Base-by-base conservation (phyloP, 2,329 filamentous ascomycete genomes). In the Zalaria sp. region DNA sequence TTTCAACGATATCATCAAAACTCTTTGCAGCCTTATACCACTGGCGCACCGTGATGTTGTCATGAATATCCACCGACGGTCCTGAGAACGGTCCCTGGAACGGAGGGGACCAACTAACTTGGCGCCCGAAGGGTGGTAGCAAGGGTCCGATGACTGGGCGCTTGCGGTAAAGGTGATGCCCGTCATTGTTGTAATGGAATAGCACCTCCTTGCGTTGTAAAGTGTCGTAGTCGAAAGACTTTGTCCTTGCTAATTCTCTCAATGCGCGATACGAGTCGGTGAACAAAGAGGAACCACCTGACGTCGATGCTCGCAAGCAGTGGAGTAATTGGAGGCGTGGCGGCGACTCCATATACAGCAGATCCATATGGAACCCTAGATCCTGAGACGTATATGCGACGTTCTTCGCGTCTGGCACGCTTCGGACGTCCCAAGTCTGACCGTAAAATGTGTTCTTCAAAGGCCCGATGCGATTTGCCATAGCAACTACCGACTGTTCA, bases 391-490 rank as follows among this genome's bases (percentile, higher is more conserved):
- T 95, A 63, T 96, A 70, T 25, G 91, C 89, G 3, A 95, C 83
- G 57, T 96, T 96, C 56, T 89, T 87, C 25, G 88, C 85, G 42
- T 84, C 60, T 1, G 82, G 80, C 41, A 93, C 81, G 3, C 80
- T 85, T 41, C 78, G 75, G 8, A 96, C 89, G 60, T 95, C 83
- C 78, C 88, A 96, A 0, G 86, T 93, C 51, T 72, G 69, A 35
- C 91, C 91, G 60, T 96, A 96, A 57, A 96, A 91, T 5, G 88
- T 91, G 52, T 86, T 79, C 54, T 86, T 82, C 26, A 95, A 64
- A 29, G 75, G 75, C 1, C 87, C 88, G 45, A 96, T 83, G 40
- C 79, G 75, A 3, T 69, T 67, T 2, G 79, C 82, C 44, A 96
- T 77, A 25, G 68, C 63, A 34, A 75, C 70, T 4, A 95, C 81